A percentile compares a stretch with the other conserved stretches of the same genome.
Conservation (phyloP, 2,329 filamentous ascomycete species). For the Curvularia sp. region DNA sequence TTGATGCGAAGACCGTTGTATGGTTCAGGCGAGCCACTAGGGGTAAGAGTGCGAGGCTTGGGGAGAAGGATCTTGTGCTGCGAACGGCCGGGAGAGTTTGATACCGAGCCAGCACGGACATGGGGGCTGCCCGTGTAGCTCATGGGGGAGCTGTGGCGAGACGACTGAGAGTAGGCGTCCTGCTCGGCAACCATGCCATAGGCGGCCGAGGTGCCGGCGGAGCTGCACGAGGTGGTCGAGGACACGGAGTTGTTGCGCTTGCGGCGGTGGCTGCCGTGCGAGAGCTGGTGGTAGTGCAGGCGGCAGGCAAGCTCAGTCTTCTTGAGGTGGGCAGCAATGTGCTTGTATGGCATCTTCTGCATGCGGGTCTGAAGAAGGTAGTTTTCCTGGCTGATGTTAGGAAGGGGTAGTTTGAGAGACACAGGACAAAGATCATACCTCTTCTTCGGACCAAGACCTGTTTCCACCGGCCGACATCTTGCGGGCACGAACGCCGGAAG, state of each 20-base stretch:
- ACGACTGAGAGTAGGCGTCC: conserved; percentile 47
- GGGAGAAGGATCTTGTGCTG: conserved; percentile 63
- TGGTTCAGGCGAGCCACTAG: conserved; percentile 49
- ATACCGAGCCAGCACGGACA: conserved; percentile 39
- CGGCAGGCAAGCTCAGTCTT: conserved; percentile 89
- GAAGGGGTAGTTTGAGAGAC: background rate
- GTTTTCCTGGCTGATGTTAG: conserved; percentile 67
- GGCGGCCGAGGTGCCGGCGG: conserved; percentile 47
- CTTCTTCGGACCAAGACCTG: conserved; percentile 84
- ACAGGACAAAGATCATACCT: conserved; percentile 61
- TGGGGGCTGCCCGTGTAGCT: conserved; percentile 54
- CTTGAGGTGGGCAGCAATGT: conserved; percentile 82
- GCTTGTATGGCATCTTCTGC: conserved; percentile 91
- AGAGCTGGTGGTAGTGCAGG: conserved; percentile 85
- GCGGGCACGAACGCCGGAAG: conserved; percentile 67
- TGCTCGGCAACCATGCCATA: conserved; percentile 49
- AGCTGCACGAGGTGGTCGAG: conserved; percentile 57
- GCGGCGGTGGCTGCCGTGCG: conserved; percentile 79
- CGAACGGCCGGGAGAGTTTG: conserved; percentile 64
- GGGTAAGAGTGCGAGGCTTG: conserved; percentile 62
- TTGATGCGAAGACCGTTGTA: conserved; percentile 52
- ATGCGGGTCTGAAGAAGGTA: conserved; percentile 84
- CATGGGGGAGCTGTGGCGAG: conserved; percentile 52
- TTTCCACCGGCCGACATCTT: conserved; percentile 76
- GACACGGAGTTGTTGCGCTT: conserved; percentile 76